Percentiles rank a stretch among this genome's conserved stretches.
Conservation (phyloP, 1,284 basidiomycete species). For the Cryptococcus depauperatus region DNA sequence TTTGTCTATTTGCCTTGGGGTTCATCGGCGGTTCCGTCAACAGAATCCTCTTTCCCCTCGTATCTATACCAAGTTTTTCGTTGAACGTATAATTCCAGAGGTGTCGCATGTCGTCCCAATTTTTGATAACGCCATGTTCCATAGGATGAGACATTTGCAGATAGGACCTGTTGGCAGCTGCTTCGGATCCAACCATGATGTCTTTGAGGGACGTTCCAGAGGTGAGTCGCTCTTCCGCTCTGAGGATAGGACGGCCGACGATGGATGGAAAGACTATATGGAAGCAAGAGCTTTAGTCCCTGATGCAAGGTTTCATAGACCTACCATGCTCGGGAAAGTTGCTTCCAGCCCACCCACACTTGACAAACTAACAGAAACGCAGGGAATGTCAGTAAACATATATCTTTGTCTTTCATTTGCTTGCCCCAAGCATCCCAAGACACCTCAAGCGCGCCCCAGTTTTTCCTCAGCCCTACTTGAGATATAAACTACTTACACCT, state of each 20-base stretch:
- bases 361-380: slow-evolving; percentile 68
- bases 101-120: slow-evolving; percentile 98
- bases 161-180: slow-evolving; percentile 86
- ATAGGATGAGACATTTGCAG: slow-evolving; percentile 95
- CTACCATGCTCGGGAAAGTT: slow-evolving; percentile 97
- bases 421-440: not conserved
- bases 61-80: slow-evolving; percentile 86
- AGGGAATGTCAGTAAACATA: not conserved
- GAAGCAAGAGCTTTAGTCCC: not conserved
- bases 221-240: slow-evolving; percentile 92
- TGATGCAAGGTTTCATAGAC: slow-evolving; percentile 16
- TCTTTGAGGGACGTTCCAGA: slow-evolving; percentile 84
- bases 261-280: slow-evolving; percentile 87
- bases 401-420: not conserved
- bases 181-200: slow-evolving; percentile 96
- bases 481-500: slow-evolving; percentile 56
- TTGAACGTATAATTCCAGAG: slow-evolving; percentile 98
- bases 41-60: slow-evolving; percentile 79
- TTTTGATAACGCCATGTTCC: slow-evolving; percentile 98
- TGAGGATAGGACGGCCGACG: slow-evolving; percentile 90
- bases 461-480: no score
- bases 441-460: not conserved
- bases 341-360: slow-evolving; percentile 94
- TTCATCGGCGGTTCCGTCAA: slow-evolving; percentile 99
- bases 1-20: slow-evolving; percentile 82